Conservation (phyloP, 208 protist species). For the Leishmania braziliensis region DNA sequence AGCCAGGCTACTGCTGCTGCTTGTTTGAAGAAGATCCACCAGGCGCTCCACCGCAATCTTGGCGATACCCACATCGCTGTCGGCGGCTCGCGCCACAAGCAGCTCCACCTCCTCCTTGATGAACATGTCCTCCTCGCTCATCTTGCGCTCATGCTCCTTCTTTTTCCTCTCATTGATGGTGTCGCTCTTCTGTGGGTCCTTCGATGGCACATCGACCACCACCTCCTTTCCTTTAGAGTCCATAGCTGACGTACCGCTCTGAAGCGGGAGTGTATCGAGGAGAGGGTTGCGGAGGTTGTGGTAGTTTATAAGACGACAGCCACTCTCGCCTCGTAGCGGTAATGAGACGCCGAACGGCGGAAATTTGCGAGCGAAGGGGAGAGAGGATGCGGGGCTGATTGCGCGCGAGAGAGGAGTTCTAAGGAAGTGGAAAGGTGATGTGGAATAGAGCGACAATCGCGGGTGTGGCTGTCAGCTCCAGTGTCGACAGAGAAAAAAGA, state of each 20-base stretch:
- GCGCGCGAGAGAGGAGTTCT: not conserved
- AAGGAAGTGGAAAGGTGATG: not conserved
- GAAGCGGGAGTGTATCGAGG: not conserved
- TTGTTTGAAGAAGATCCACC: slow-evolving; percentile 92
- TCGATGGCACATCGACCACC: slow-evolving; percentile 48
- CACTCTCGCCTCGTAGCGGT: not conserved
- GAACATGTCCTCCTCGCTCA: slow-evolving; percentile 94
- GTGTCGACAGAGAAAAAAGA: not conserved
- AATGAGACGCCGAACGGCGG: not conserved
- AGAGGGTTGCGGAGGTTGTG: not conserved
- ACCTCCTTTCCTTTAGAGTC: slow-evolving; percentile 45
- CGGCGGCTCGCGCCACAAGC: slow-evolving; percentile 83
- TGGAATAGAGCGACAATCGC: not conserved
- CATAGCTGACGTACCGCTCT: slow-evolving; percentile 7
- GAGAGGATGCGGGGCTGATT: not conserved
- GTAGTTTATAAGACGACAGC: not conserved
- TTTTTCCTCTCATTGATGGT: slow-evolving; percentile 41
- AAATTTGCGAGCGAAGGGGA: not conserved
- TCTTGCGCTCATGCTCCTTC: slow-evolving; percentile 63
- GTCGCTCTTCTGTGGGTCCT: slow-evolving; percentile 62
- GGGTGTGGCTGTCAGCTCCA: not conserved
- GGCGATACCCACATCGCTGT: slow-evolving; percentile 79
- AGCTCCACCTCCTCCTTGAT: slow-evolving; percentile 96
- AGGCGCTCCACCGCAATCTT: slow-evolving; percentile 92
- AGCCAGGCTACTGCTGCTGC: slow-evolving; percentile 97